Base-by-base conservation (phyloP, 257 asterid genomes). In the Fraxinus anomala region DNA sequence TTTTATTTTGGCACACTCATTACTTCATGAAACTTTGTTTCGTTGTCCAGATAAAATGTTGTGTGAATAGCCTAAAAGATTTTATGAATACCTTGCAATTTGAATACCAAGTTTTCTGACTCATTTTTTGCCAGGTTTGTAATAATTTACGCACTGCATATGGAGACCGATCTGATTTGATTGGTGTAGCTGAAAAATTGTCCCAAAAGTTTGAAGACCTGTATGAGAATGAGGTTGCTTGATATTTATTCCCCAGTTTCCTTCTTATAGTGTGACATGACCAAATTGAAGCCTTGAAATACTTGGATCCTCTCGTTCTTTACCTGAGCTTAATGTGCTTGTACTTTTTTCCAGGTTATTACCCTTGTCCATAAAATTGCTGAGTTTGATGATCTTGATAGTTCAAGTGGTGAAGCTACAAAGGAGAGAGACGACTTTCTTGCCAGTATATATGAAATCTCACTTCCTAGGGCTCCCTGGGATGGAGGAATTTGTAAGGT, bases 381-480 rank as follows among this genome's bases (percentile, higher is more conserved):
- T 26, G 93, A 87, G 80, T 81, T 77, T 74, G 79, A 85, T 17
- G 78, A 75, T 73, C 76, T 73, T 6, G 72, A 82, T 65, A 84
- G 73, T 78, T 78, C 89, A 75, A 82, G 82, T 79, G 73, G 65
- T 47, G 94, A 87, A 78, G 90, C 87, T 74, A 80, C 86, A 80
- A 89, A 87, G 75, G 92, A 85, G 88, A 88, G 90, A 79, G 92
- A 93, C n/a, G 94, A 85, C 33, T 80, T 91, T 59, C 86, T 92
- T 73, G 87, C 88, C 17, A 78, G 63, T 34, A 86, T 84, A 70
- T 83, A 85, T 65, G 92, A 87, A 77, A 88, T 86, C 82, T 78
- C 87, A 34, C 90, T 96, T 79, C 99, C 99, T 36, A 89, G 88
- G 88, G 97, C 98, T 78, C 98, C 99, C 70, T 96, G 99, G 99